Evolutionary conservation across 257 asterid genomes (phyloP), one percentile per base, ranked within the genome.

Genomic region (Leonotis leonurus): DNA sequence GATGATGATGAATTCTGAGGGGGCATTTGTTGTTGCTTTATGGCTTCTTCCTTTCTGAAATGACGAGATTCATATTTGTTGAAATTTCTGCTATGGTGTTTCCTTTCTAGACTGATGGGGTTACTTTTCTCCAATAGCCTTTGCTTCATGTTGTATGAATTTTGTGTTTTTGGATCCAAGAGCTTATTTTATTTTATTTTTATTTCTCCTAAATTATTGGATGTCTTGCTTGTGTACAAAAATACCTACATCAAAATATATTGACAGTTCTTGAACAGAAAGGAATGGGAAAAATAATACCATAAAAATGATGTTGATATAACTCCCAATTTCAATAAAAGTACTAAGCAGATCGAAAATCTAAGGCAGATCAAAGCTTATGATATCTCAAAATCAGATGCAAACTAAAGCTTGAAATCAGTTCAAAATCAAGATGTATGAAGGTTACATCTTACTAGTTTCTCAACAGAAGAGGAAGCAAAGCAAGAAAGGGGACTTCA

Each of bases 1-100:
- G 94, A 85, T 12, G 90, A 85, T 27, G 92, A 84, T 33, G 92
- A 84, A 46, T 85, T 85, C 55, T 85, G 53, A 83, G 30, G 9
- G 6, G 6, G 56, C 40, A 33, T 16, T 9, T 48, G 54, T 50
- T 33, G 1, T 50, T 46, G 46, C 59, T 29, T 13, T 3, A 11
- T 1, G 29, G 26, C 18, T 48, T 4, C 45, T 45, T 35, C 49
- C 33, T 48, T 13, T 22, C 49, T 6, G 5, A 6, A 41, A 20
- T 21, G 32, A 30, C 53, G 64, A n/a, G n/a, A 36, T 32, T 35
- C 43, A 7, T 14, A 46, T 11, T 66, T 32, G 39, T 48, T 51
- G 18, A 43, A 30, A 30, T 48, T 56, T 45, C 66, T 25, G 40
- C 56, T 24, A 49, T 21, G 36, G 36, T 46, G 30, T 70, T 75